Conservation (phyloP, 768 basidiomycete genomes). For the Tulasnella sp. region DNA sequence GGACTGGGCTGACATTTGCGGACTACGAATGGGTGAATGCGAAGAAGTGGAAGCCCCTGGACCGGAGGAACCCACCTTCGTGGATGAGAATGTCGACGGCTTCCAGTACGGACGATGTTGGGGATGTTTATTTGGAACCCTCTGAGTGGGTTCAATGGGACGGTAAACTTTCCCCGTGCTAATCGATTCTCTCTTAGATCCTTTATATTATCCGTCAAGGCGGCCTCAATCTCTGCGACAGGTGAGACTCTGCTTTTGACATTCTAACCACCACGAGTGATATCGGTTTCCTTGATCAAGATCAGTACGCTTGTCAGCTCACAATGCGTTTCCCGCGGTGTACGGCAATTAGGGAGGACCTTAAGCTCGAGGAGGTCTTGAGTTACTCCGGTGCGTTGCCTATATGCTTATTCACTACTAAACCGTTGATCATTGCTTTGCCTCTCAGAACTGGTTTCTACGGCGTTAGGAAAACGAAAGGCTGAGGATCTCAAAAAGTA, state of each 20-base stretch:
- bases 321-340: conserved; percentile 95
- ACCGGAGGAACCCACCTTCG: conserved; percentile 55
- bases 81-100: conserved; percentile 47
- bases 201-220: conserved; percentile 88
- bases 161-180: background rate
- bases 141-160: conserved; percentile 46
- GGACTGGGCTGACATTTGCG: conserved; percentile 71
- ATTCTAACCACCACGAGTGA: too few species aligned
- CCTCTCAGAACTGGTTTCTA: conserved; percentile 12
- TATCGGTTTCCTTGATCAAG: too few species aligned
- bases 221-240: conserved; percentile 72
- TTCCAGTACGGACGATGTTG: conserved; percentile 59
- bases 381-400: conserved; percentile 43
- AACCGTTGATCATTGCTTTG: background rate
- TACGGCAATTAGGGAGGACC: conserved; percentile 64
- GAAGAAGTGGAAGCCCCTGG: conserved; percentile 74
- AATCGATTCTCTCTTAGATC: conserved; percentile 44
- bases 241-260: too few species aligned
- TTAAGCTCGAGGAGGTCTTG: conserved; percentile 59
- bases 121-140: conserved; percentile 84
- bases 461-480: conserved; percentile 14
- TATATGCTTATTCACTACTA: background rate
- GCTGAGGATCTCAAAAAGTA: conserved; percentile 3
- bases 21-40: conserved; percentile 78
- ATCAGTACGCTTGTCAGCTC: conserved; percentile 70